Percentiles rank a stretch among this genome's conserved stretches.
These are phyloP conservation scores for Fraxinus albicans DNA, from an alignment of 305 asterid species.

Conservation along the genomic window DNA sequence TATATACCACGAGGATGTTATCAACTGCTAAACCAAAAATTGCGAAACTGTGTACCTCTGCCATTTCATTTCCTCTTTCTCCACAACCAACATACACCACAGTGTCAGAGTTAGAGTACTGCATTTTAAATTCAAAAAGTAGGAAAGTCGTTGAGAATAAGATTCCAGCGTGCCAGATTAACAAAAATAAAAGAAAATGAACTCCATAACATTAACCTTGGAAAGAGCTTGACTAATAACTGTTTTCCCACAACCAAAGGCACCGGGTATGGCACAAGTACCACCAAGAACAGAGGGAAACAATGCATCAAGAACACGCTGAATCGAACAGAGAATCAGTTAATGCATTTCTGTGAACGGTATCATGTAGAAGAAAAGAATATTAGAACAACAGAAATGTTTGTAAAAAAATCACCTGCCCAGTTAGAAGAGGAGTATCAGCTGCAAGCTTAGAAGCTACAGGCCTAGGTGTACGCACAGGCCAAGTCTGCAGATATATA, in stretches of 20 bases:
- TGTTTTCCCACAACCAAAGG: constrained; percentile 99
- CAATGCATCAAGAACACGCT: constrained; percentile 99
- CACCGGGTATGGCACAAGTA: constrained; percentile 99
- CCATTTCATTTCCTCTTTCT: constrained; percentile 99
- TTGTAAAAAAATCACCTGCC: constrained; percentile 65
- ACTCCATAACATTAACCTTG: constrained; percentile 55
- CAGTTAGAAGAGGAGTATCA: constrained; percentile 96
- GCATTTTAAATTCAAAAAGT: constrained; percentile 33
- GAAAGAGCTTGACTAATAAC: constrained; percentile 99
- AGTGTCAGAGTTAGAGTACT: constrained; percentile 98
- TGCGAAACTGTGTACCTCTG: constrained; percentile 61
- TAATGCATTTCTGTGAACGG: not conserved
- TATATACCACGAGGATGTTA: constrained; percentile 17
- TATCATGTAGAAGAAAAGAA: constrained; percentile 1
- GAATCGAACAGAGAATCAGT: constrained; percentile 36
- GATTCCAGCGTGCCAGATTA: constrained; percentile 9
- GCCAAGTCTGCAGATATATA: constrained; percentile 70
- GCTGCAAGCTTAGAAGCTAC: constrained; percentile 97
- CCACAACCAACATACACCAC: constrained; percentile 99
- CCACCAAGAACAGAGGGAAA: constrained; percentile 99
- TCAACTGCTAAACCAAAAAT: constrained; percentile 19
- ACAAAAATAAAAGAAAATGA: constrained; percentile 20
- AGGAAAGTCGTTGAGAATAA: constrained; percentile 19
- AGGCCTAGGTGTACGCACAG: constrained; percentile 96
- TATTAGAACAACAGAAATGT: not conserved